Evolutionary conservation across 1,284 basidiomycete genomes (phyloP), one percentile per base, ranked within the genome.

Genomic region (Agroathelia rolfsii): DNA sequence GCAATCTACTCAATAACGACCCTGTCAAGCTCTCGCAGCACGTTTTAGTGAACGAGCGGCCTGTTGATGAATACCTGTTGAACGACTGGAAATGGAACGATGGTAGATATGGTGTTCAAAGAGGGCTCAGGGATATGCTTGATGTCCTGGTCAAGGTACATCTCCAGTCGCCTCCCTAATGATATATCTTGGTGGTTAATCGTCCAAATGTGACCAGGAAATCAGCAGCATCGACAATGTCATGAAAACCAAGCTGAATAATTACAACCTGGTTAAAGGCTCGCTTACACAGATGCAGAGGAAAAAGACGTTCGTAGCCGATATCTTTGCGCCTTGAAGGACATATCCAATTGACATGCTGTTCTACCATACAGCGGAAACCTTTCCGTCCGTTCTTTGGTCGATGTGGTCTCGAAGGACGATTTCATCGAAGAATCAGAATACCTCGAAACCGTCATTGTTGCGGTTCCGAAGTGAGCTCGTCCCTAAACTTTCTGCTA

Each of bases 231-330:
- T 93, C 42, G 89, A 94, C 56, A 81, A 80, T 50, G 76, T 82
- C 23, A 82, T 90, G 73, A 93, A 86, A 66, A 68, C 78, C 38
- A 96, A 96, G 58, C 62, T 93, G 20, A 85, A 81, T 49, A 81
- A 78, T 49, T 99, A 99, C 61, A 94, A 93, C 51, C 64, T 94
- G 13, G 86, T 92, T 34, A 99, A 98, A 58, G 90, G 93, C 0
- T 81, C 86, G 28, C 64, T 98, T 38, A 77, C 80, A n/a, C 83
- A 89, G 51, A 77, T 97, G 65, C 89, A 96, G 54, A 77, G 94
- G 43, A 96, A 92, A 72, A 87, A 88, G 67, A 78, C 76, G 88
- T 93, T 52, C 46, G 79, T 60, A 15, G 9, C 11, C 26, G 37
- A 24, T 37, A 19, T 23, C 27, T 37, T 38, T 19, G 27, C 34